Conservation (phyloP, 768 basidiomycete species). For the Suillus subalutaceus region DNA sequence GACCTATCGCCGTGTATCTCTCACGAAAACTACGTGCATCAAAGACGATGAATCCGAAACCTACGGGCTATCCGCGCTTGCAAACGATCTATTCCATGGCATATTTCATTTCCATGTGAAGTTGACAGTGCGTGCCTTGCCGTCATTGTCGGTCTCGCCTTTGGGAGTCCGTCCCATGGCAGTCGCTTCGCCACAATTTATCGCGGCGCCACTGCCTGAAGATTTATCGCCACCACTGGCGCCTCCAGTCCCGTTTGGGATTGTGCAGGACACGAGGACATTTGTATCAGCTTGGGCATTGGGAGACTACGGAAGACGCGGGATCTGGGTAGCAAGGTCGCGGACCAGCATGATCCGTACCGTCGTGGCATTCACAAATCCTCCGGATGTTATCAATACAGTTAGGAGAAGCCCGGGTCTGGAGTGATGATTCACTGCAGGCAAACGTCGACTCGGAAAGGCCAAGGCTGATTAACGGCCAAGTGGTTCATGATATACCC, state of each 20-base stretch:
- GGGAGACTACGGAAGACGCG: constrained; percentile 25
- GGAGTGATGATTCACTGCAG: not conserved
- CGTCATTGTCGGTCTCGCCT: constrained; percentile 44
- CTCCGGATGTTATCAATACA: constrained; percentile 1
- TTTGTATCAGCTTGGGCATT: constrained; percentile 23
- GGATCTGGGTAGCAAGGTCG: constrained; percentile 26
- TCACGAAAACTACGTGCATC: constrained; percentile 42
- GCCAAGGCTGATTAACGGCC: constrained; percentile 17
- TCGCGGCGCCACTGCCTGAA: not conserved
- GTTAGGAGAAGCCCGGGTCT: too few species aligned
- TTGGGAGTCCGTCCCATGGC: constrained; percentile 48
- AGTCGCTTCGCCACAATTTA: constrained; percentile 11
- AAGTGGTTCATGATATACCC: constrained; percentile 18
- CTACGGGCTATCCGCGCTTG: constrained; percentile 44
- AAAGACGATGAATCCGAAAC: constrained; percentile 39
- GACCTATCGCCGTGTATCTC: constrained; percentile 42
- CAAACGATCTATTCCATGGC: constrained; percentile 45
- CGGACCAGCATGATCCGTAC: constrained; percentile 20
- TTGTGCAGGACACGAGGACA: not conserved
- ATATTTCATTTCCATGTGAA: constrained; percentile 52
- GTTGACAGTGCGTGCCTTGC: constrained; percentile 27
- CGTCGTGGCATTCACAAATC: constrained; percentile 28
- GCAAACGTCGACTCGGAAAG: not conserved
- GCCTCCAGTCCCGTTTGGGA: too few species aligned
- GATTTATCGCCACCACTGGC: not conserved